Conservation (phyloP, 2,329 filamentous ascomycete genomes). For the Capronia americana region DNA sequence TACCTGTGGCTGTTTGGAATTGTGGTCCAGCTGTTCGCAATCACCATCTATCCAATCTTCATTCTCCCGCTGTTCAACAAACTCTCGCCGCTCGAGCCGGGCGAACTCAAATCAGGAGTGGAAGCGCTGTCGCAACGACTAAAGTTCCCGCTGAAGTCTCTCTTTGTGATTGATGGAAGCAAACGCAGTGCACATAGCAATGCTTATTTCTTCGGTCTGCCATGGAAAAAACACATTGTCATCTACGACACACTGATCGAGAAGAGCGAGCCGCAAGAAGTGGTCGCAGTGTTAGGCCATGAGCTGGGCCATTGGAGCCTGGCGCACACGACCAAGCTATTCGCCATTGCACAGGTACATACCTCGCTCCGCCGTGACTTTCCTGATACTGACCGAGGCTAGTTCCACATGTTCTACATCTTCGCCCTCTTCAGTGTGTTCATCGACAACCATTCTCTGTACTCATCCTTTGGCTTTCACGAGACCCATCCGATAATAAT, state of each 20-base stretch:
- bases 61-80: conserved; percentile 99
- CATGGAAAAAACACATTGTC: conserved; percentile 99
- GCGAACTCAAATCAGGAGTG: conserved; percentile 84
- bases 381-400: conserved; percentile 28
- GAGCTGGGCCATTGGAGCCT: conserved; percentile 97
- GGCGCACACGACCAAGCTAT: conserved; percentile 89
- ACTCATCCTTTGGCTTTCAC: conserved; percentile 87
- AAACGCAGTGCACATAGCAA: conserved; percentile 89
- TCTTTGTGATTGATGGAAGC: conserved; percentile 93
- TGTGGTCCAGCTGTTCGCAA: conserved; percentile 88
- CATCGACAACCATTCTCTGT: conserved; percentile 91
- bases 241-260: conserved; percentile 98
- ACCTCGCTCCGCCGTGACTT: neutral
- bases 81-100: conserved; percentile 86
- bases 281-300: conserved; percentile 92
- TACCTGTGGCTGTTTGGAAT: conserved; percentile 96
- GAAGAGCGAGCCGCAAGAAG: conserved; percentile 89
- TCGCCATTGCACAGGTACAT: conserved; percentile 80
- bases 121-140: conserved; percentile 82
- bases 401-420: conserved; percentile 95
- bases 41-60: conserved; percentile 92
- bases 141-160: conserved; percentile 88
- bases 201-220: conserved; percentile 94
- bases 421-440: conserved; percentile 97
- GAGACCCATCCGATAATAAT: conserved; percentile 88